Conservation (phyloP, 108 stramenopile species). For the Chaetoceros muelleri region DNA sequence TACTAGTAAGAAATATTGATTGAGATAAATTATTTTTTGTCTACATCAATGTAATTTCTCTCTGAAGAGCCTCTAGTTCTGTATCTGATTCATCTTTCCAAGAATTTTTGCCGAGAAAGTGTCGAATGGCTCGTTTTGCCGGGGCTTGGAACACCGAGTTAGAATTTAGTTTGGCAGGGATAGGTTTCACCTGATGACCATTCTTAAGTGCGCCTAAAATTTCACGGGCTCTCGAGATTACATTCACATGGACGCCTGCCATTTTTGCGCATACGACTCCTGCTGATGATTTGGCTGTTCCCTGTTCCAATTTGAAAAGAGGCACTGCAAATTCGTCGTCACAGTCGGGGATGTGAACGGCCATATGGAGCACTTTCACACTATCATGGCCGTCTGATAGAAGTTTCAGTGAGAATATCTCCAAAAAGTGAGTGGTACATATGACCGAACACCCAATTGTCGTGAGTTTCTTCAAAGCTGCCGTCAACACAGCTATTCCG, state of each 20-base stretch:
- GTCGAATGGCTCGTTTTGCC: slow-evolving; percentile 5
- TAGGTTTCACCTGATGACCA: slow-evolving; percentile 35
- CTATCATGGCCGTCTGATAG: slow-evolving; percentile 50
- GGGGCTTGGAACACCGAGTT: slow-evolving; percentile 1
- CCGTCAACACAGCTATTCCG: slow-evolving; percentile 85
- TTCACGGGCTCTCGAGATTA: slow-evolving; percentile 53
- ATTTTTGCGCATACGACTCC: slow-evolving; percentile 87
- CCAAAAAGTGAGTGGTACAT: slow-evolving; percentile 90
- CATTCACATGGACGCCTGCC: slow-evolving; percentile 58
- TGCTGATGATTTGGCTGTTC: slow-evolving; percentile 80
- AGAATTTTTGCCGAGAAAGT: slow-evolving; percentile 1
- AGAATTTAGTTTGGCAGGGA: slow-evolving; percentile 15
- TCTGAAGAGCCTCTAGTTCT: neutral
- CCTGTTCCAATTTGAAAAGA: slow-evolving; percentile 84
- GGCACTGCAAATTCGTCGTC: slow-evolving; percentile 54
- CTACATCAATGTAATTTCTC: neutral
- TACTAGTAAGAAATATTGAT: too few species aligned
- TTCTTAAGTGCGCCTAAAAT: slow-evolving; percentile 53
- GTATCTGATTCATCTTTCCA: neutral
- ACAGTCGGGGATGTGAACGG: slow-evolving; percentile 65
- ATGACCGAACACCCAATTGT: slow-evolving; percentile 57
- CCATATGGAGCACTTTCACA: slow-evolving; percentile 80
- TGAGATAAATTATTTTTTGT: too few species aligned
- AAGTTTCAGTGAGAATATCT: slow-evolving; percentile 84
- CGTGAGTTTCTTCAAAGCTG: slow-evolving; percentile 61